Evolutionary conservation across 768 basidiomycete genomes (phyloP).

Genomic region (Tylopilus sp.): DNA sequence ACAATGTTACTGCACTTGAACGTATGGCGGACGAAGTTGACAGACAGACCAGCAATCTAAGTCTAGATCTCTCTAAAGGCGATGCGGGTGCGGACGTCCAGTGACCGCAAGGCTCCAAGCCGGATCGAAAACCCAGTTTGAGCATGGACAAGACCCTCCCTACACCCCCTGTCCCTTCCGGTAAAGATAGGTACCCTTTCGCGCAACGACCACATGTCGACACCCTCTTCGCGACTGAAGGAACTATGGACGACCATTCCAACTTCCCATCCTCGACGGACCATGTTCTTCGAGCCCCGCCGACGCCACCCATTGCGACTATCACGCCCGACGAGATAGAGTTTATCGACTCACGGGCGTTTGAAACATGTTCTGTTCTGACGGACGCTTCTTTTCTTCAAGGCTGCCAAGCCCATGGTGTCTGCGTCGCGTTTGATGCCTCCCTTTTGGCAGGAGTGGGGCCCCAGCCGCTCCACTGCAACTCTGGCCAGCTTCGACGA

Average conservation of each 20-base stretch:
- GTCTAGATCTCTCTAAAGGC: conserved; percentile 22
- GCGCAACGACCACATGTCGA: conserved; percentile 30
- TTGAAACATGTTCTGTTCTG: too few species aligned
- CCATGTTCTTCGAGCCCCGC: conserved; percentile 33
- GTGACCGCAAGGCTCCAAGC: conserved; percentile 18
- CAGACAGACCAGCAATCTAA: conserved; percentile 25
- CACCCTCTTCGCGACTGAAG: conserved; percentile 23
- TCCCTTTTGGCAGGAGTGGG: too few species aligned
- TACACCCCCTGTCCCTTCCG: conserved; percentile 51
- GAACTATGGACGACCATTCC: conserved; percentile 5
- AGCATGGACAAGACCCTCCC: conserved; percentile 59
- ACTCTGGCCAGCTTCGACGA: neutral
- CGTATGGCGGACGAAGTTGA: conserved; percentile 64
- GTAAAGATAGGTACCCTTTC: conserved; percentile 27
- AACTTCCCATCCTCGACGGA: conserved; percentile 13
- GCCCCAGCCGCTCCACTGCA: too few species aligned
- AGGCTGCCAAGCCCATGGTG: too few species aligned
- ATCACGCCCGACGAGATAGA: too few species aligned
- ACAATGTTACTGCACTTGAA: conserved; percentile 65
- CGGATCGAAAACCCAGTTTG: conserved; percentile 14
- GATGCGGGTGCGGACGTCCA: conserved; percentile 17
- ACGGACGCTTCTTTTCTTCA: too few species aligned
- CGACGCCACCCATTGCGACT: conserved; percentile 53
- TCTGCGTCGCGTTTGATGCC: too few species aligned
- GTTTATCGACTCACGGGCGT: too few species aligned